These are phyloP conservation scores for Zygosaccharomyces sapae DNA, from an alignment of 1,139 yeast species.

Conservation along the genomic window DNA sequence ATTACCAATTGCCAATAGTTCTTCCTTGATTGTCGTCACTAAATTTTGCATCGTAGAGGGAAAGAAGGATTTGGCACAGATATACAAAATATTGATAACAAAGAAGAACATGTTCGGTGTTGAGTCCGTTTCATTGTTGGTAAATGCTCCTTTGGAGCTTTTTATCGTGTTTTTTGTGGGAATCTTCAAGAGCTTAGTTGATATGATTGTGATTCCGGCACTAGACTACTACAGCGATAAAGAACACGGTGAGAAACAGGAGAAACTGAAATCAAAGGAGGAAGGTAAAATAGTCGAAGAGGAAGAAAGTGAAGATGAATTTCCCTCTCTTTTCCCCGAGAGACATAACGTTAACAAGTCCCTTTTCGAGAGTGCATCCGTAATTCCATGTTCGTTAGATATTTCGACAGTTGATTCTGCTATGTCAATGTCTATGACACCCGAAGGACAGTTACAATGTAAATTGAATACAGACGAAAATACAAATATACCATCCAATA, in stretches of 20 bases:
- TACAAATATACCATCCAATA: not conserved
- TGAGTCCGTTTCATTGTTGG: not conserved
- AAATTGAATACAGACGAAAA: constrained; percentile 12
- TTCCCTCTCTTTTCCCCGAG: constrained; percentile 23
- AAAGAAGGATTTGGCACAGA: not conserved
- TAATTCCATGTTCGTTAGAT: constrained; percentile 30
- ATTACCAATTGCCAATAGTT: not conserved
- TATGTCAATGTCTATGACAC: constrained; percentile 23
- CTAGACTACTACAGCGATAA: constrained; percentile 3
- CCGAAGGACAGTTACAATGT: constrained; percentile 26
- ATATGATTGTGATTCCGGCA: constrained; percentile 11
- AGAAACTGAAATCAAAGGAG: not conserved
- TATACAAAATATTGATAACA: not conserved
- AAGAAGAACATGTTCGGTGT: not conserved
- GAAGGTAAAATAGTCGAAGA: constrained; percentile 1
- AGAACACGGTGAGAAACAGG: constrained; percentile 2
- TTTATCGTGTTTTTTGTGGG: constrained; percentile 12
- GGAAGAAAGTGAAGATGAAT: not conserved
- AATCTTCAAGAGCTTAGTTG: constrained; percentile 13
- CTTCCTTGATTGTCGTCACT: not conserved
- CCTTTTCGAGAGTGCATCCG: constrained; percentile 19
- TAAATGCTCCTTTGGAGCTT: constrained; percentile 7
- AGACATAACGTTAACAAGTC: constrained; percentile 23
- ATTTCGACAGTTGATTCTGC: constrained; percentile 21
- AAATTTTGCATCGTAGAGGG: not conserved